phyloP scores from a whole-genome alignment of 179 eudicot species.

The Amaranthus tricolor region DNA sequence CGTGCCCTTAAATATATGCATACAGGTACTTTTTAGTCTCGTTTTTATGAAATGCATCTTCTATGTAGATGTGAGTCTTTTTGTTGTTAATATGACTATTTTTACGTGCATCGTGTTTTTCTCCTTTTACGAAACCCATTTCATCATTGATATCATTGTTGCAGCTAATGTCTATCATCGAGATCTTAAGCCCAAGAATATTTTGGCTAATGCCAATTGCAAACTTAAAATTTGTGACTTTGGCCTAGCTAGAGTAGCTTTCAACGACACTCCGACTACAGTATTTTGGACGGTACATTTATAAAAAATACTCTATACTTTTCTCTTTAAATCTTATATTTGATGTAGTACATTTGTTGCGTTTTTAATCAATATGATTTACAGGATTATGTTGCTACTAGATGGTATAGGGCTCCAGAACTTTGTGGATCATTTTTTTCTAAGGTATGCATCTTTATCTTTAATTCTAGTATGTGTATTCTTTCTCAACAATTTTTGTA shows the following conservation, averaged over 20 bases:
- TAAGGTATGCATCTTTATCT: constrained; percentile 30
- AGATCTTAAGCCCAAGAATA: constrained; percentile 92
- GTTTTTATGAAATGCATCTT: background rate
- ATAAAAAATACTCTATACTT: background rate
- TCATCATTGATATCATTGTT: constrained; percentile 29
- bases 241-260: constrained; percentile 94
- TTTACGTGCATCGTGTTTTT: too few species aligned
- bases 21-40: constrained; percentile 68
- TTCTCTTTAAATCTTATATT: background rate
- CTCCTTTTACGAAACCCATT: background rate
- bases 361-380: constrained; percentile 9
- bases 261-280: constrained; percentile 78
- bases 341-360: background rate
- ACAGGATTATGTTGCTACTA: constrained; percentile 94
- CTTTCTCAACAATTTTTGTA: background rate
- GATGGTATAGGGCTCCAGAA: constrained; percentile 98
- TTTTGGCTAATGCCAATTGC: constrained; percentile 91
- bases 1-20: constrained; percentile 85
- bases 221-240: constrained; percentile 92
- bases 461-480: background rate
- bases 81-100: background rate
- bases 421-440: constrained; percentile 89
- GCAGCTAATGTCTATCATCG: constrained; percentile 93
- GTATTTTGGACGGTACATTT: constrained; percentile 71
- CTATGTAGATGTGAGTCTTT: background rate